Evolutionary conservation across 495 filamentous ascomycete species (phyloP), one percentile per base, ranked within the genome.

Genomic region (Viridothelium virens): DNA sequence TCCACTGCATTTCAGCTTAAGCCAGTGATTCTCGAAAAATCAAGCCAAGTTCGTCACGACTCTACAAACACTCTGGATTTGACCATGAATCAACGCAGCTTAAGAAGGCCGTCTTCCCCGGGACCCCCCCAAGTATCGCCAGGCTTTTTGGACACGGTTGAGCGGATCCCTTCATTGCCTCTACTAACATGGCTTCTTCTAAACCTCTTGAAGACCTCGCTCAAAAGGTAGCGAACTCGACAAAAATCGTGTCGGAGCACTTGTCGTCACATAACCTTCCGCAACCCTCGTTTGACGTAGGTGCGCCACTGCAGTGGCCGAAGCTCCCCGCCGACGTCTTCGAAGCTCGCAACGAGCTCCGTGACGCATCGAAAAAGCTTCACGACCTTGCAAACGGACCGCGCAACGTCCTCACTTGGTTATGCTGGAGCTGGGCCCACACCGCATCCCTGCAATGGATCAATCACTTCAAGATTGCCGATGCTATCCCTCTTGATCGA

Each of bases 401-500:
- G 7, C 53, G 53, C 53, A 59, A 59, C 14, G 25, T 59, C 5
- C 53, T 59, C 53, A 59, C 5, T 18, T 4, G 53, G 53, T 59
- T 36, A 9, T 1, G 25, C 7, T 59, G 3, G 33, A 14, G 53
- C 31, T 59, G 53, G 53, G 36, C 53, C 1, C 5, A 59, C 53
- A n/a, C 36, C 0, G 53, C 53, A 36, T 33, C 11, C 36, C 56
- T 66, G 63, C 67, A 69, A 34, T 38, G 38, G 18, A 38, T 69
- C 47, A 38, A 25, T 4, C 67, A 46, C 53, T 65, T 61, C 67
- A 38, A 66, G 4, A 61, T 69, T 56, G 56, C 56, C 3, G 18
- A 66, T 33, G 46, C 63, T 10, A 37, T 69, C 6, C 63, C 63
- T 36, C 36, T 66, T 18, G 63, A 68, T 2, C 53, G 53, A 0